These are phyloP conservation scores for Phytopythium mirpurense DNA, from an alignment of 352 stramenopile genomes.

Conservation along the genomic window DNA sequence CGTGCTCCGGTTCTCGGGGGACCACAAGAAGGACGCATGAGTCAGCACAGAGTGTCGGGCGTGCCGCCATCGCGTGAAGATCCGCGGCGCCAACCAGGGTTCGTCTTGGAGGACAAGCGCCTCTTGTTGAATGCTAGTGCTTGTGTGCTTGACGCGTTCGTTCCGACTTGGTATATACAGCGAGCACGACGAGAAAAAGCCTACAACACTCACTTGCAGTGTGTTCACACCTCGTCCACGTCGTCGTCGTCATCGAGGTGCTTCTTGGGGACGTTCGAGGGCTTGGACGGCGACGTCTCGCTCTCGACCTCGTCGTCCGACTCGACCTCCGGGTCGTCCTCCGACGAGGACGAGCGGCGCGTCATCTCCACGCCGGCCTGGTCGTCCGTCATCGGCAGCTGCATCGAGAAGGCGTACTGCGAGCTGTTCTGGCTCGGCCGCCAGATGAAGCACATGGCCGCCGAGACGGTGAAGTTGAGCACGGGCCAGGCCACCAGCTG, in stretches of 20 bases:
- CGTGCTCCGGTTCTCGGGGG: conserved; percentile 48
- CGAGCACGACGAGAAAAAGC: background rate
- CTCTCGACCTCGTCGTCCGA: conserved; percentile 52
- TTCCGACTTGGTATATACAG: background rate
- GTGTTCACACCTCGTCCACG: conserved; percentile 39
- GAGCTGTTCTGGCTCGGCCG: conserved; percentile 81
- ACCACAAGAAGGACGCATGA: conserved; percentile 78
- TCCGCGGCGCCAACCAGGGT: background rate
- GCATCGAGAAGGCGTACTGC: conserved; percentile 82
- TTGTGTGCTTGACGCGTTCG: too few relatives aligned
- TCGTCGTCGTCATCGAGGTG: conserved; percentile 29
- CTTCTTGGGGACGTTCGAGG: conserved; percentile 16
- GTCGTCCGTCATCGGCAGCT: conserved; percentile 72
- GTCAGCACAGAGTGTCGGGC: background rate
- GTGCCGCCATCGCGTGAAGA: background rate
- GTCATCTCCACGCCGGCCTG: conserved; percentile 60
- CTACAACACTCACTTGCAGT: too few relatives aligned
- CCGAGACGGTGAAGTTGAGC: conserved; percentile 88
- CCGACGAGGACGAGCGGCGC: conserved; percentile 37
- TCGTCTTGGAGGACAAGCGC: background rate
- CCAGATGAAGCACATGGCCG: conserved; percentile 89
- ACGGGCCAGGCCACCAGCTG: conserved; percentile 89
- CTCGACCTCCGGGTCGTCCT: conserved; percentile 61
- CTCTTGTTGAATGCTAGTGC: background rate
- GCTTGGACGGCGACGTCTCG: conserved; percentile 28